phyloP scores from a whole-genome alignment of 768 basidiomycete genomes.

The Lepiota brunneoincarnata region DNA sequence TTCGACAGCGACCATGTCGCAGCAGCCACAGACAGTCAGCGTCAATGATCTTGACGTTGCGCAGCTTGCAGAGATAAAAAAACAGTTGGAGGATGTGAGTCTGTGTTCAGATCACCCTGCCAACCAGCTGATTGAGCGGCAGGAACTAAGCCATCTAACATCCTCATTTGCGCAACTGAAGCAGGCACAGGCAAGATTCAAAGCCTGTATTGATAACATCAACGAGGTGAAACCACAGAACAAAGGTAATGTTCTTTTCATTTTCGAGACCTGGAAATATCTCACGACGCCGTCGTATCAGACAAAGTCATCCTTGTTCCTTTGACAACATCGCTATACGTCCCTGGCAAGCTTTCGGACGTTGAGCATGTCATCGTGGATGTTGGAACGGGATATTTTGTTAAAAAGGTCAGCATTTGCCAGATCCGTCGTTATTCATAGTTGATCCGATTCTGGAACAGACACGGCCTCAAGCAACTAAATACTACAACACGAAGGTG shows the following conservation, averaged over 20 bases:
- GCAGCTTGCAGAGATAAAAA: slow-evolving; percentile 86
- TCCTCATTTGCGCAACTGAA: slow-evolving; percentile 91
- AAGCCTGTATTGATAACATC: slow-evolving; percentile 79
- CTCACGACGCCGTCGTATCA: slow-evolving; percentile 25
- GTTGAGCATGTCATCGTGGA: slow-evolving; percentile 89
- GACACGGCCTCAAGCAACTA: slow-evolving; percentile 77
- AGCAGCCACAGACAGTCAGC: slow-evolving; percentile 61
- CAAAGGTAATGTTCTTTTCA: slow-evolving; percentile 37
- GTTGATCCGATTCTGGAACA: slow-evolving; percentile 29
- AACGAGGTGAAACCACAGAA: slow-evolving; percentile 71
- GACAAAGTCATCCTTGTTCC: slow-evolving; percentile 91
- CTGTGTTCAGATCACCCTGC: not conserved
- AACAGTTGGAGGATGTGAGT: slow-evolving; percentile 87
- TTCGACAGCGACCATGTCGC: slow-evolving; percentile 24
- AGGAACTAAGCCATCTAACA: slow-evolving; percentile 93
- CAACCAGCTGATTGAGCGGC: slow-evolving; percentile 11
- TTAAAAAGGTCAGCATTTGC: slow-evolving; percentile 73
- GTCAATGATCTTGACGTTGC: slow-evolving; percentile 80
- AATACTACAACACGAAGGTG: slow-evolving; percentile 80
- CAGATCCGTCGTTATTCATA: not conserved
- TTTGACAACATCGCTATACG: slow-evolving; percentile 91
- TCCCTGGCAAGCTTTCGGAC: slow-evolving; percentile 86
- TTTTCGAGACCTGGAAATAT: not conserved
- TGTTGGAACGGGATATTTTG: slow-evolving; percentile 94
- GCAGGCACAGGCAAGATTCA: slow-evolving; percentile 91